These are phyloP conservation scores for Chlorella sp. DNA, from an alignment of 139 green algal genomes.

Conservation along the genomic window DNA sequence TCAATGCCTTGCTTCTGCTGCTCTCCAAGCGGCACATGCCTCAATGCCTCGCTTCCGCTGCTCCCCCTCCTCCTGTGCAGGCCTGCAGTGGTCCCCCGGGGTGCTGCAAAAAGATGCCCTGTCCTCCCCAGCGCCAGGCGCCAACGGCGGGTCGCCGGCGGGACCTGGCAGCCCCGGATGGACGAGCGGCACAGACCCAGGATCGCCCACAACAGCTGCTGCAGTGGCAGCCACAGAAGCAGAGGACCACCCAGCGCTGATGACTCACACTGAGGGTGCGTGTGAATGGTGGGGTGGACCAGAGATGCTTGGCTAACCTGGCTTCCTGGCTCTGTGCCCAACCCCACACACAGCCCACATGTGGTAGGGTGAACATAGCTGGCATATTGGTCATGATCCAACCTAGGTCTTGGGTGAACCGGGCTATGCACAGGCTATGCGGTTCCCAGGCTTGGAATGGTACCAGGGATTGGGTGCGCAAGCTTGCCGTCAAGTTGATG, in stretches of 20 bases:
- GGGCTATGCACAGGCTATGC: too few species aligned
- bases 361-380: too few species aligned
- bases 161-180: background rate
- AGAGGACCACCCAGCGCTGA: slow-evolving; percentile 47
- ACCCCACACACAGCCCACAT: too few species aligned
- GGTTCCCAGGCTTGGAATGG: too few species aligned
- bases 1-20: background rate
- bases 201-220: background rate
- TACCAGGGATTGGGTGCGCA: too few species aligned
- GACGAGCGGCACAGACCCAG: background rate
- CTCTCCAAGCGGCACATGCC: too few species aligned
- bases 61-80: background rate
- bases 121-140: background rate
- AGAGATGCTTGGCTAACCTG: background rate
- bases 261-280: slow-evolving; percentile 33
- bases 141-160: background rate
- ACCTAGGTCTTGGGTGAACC: too few species aligned
- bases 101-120: slow-evolving; percentile 45
- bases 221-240: background rate
- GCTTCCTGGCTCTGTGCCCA: background rate
- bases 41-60: background rate
- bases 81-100: slow-evolving; percentile 42
- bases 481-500: too few species aligned
- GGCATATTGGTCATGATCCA: too few species aligned
- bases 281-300: too few species aligned